Evolutionary conservation across 2,329 filamentous ascomycete species (phyloP).

Genomic region (Xylaria sp.): DNA sequence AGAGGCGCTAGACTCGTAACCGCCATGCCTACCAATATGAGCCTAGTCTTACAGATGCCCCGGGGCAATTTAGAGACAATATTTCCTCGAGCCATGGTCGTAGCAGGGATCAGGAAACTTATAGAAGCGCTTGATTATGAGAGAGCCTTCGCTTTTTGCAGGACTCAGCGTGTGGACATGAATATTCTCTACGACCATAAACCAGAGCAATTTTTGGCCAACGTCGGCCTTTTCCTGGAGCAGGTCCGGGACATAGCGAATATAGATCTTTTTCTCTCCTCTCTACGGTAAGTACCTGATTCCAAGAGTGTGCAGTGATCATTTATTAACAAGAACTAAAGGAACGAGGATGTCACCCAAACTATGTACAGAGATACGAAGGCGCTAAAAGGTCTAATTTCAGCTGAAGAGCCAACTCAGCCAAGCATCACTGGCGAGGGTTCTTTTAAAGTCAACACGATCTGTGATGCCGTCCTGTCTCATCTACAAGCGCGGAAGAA

Average conservation of each 20-base stretch:
- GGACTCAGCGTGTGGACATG: slow-evolving; percentile 95
- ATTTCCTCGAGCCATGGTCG: slow-evolving; percentile 89
- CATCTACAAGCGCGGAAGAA: slow-evolving; percentile 70
- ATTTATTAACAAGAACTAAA: slow-evolving; percentile 51
- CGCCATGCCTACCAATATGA: slow-evolving; percentile 88
- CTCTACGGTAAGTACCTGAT: slow-evolving; percentile 71
- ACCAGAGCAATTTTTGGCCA: slow-evolving; percentile 84
- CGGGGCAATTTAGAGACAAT: slow-evolving; percentile 96
- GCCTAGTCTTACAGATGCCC: slow-evolving; percentile 92
- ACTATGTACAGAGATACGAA: slow-evolving; percentile 94
- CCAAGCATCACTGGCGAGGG: slow-evolving; percentile 24
- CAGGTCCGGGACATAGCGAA: slow-evolving; percentile 85
- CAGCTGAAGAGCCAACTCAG: slow-evolving; percentile 33
- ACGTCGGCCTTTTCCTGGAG: slow-evolving; percentile 80
- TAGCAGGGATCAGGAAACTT: slow-evolving; percentile 85
- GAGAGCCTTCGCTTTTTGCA: slow-evolving; percentile 86
- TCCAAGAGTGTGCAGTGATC: not conserved
- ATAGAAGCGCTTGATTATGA: slow-evolving; percentile 85
- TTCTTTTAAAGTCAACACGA: slow-evolving; percentile 79
- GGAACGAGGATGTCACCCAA: slow-evolving; percentile 91
- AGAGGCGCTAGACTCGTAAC: slow-evolving; percentile 88
- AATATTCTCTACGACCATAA: slow-evolving; percentile 96
- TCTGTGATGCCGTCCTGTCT: slow-evolving; percentile 86
- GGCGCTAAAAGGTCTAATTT: slow-evolving; percentile 52
- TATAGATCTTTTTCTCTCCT: slow-evolving; percentile 91